Conservation (phyloP, 192 early-diverging fungal species). For the Backusella sp. region DNA sequence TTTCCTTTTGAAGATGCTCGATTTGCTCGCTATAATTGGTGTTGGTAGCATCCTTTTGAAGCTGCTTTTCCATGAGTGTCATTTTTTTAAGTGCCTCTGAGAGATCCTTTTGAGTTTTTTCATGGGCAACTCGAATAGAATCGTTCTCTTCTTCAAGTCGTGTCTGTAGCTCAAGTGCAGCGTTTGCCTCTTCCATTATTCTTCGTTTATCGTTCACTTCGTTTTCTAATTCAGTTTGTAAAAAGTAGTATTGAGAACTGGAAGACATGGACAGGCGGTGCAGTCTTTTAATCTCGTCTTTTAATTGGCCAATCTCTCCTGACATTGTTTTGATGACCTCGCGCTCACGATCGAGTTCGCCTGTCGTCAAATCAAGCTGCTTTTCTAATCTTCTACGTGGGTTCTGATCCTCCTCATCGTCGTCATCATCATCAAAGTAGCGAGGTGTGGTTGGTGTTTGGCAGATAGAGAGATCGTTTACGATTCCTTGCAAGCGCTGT, state of each 20-base stretch:
- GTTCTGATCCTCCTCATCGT: neutral
- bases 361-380: constrained; percentile 27
- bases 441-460: neutral
- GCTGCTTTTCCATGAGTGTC: constrained; percentile 2
- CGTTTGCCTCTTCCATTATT: constrained; percentile 27
- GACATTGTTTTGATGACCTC: neutral
- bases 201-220: constrained; percentile 25
- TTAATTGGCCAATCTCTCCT: neutral
- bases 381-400: constrained; percentile 22
- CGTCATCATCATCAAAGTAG: neutral
- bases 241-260: neutral
- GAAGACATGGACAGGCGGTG: neutral
- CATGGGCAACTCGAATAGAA: constrained; percentile 3
- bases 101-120: constrained; percentile 14
- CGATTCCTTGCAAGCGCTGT: constrained; percentile 11
- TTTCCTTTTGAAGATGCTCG: neutral
- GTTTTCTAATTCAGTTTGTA: constrained; percentile 21
- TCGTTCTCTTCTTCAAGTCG: constrained; percentile 15
- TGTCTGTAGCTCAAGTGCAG: constrained; percentile 14
- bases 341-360: constrained; percentile 10
- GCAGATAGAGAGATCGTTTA: constrained; percentile 6
- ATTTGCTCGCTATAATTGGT: neutral
- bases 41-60: neutral
- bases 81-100: constrained; percentile 2
- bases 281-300: neutral